Percentiles rank a stretch among this genome's conserved stretches.
phyloP scores from a whole-genome alignment of 2,329 filamentous ascomycete species.

The Colletotrichum chrysophilum region DNA sequence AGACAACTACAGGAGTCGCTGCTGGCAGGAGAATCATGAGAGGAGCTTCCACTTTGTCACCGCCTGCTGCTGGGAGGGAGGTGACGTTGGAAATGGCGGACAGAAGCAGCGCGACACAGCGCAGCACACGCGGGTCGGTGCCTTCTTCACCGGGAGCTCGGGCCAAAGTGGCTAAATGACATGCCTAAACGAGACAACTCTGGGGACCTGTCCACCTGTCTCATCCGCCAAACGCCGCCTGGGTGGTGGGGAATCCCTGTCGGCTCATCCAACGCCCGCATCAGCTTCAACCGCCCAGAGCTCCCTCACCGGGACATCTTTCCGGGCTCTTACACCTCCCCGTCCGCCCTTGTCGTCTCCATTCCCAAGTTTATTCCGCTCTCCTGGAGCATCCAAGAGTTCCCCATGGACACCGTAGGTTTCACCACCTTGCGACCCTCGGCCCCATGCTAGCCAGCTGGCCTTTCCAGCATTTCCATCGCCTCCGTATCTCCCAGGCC shows the following conservation, averaged over 20 bases:
- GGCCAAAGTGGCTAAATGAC: constrained; percentile 6
- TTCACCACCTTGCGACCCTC: not conserved
- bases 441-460: not conserved
- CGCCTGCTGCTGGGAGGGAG: not conserved
- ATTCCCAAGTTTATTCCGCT: not conserved
- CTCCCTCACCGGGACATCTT: not conserved
- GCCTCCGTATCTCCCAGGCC: not conserved
- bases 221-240: not conserved
- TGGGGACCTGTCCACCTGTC: not conserved
- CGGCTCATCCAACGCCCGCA: not conserved
- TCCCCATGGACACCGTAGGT: constrained; percentile 27
- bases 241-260: constrained; percentile 18
- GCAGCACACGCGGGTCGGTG: not conserved
- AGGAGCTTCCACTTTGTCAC: not conserved
- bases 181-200: not conserved
- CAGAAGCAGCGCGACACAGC: not conserved
- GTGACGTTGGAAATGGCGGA: not conserved
- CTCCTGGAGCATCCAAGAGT: not conserved
- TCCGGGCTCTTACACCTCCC: not conserved
- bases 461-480: not conserved
- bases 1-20: not conserved
- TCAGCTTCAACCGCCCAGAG: constrained; percentile 15
- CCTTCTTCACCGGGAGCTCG: not conserved
- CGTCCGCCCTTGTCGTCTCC: not conserved
- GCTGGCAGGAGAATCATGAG: not conserved